Evolutionary conservation across 352 stramenopile species (phyloP).

Genomic region (Aphanomyces stellatus): DNA sequence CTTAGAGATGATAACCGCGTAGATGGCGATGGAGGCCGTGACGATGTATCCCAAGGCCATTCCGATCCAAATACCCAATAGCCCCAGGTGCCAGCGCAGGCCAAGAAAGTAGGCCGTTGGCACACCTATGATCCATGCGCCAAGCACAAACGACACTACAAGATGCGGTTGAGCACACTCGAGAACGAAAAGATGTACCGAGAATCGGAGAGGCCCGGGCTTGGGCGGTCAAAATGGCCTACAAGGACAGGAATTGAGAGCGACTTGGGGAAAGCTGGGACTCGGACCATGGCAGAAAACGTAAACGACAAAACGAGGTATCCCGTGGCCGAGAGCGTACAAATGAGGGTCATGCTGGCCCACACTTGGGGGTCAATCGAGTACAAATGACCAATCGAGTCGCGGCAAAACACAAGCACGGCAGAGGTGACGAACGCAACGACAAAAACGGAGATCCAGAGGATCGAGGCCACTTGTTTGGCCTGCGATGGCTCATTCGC

Average conservation of each 20-base stretch:
- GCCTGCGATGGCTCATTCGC: constrained; percentile 32
- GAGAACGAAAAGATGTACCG: constrained; percentile 18
- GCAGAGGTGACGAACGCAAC: constrained; percentile 37
- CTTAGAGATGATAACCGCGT: no score
- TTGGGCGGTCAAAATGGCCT: constrained; percentile 66
- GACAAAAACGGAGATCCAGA: constrained; percentile 33
- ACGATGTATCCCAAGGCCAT: constrained; percentile 65
- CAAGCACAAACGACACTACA: constrained; percentile 22
- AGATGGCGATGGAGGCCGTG: constrained; percentile 60
- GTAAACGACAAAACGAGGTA: constrained; percentile 76
- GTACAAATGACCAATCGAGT: constrained; percentile 55
- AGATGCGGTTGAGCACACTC: constrained; percentile 32
- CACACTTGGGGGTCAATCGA: constrained; percentile 56
- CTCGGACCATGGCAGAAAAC: constrained; percentile 56
- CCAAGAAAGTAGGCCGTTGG: constrained; percentile 62
- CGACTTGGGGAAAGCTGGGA: not conserved
- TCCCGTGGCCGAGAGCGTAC: constrained; percentile 37
- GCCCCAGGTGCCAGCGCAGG: constrained; percentile 23
- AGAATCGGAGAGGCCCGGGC: constrained; percentile 44
- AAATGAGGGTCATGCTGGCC: constrained; percentile 51
- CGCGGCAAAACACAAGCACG: constrained; percentile 36
- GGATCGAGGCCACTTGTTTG: constrained; percentile 44
- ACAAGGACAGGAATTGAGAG: not conserved
- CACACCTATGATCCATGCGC: constrained; percentile 70
- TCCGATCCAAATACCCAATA: constrained; percentile 68